Evolutionary conservation across 805 yeast species (phyloP), one percentile per base, ranked within the genome.

Genomic region (Teunomyces stri): DNA sequence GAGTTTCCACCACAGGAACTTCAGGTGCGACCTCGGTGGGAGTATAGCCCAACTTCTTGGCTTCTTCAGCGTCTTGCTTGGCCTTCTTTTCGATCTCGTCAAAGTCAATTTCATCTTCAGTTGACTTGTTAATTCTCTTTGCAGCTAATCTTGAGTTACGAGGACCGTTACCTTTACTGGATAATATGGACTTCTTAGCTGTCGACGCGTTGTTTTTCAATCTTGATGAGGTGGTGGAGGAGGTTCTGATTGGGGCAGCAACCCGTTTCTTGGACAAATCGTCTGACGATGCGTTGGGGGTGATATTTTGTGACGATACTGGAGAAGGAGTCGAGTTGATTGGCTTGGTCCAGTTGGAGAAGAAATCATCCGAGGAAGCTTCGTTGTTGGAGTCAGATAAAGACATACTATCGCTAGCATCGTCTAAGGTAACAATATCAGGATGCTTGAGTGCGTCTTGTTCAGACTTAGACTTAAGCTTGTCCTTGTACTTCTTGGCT

Each of bases 301-400:
- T 77, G 25, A 62, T 61, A 31, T 70, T 68, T 47, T 70, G 63
- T 4, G 80, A 75, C 2, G 70, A 70, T 50, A 78, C 52, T 11
- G 84, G 83, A 3, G 81, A 75, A 10, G 81, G 70, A 4, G 84
- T 68, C 13, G 78, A 67, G 21, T 76, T 67, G 38, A 73, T 68
- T n/a, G 96, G 89, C 60, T 89, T 89, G 48, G 88, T 89, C 94
- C 96, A 91, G 62, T 82, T 85, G 45, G 94, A 79, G 69, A 94
- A 94, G 66, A 94, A 94, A 67, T 89, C 97, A 65, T 90, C 96
- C 21, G 77, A 78, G 27, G 80, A 74, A 41, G 72, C 76, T 18
- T 69, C 68, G 25, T 63, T 63, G 15, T 73, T 65, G 15, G 75
- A 65, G 12, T 61, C 52, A 15, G 65, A 59, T 6, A 69, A 64